phyloP scores from a whole-genome alignment of 352 stramenopile species.

The Pythium insidiosum region DNA sequence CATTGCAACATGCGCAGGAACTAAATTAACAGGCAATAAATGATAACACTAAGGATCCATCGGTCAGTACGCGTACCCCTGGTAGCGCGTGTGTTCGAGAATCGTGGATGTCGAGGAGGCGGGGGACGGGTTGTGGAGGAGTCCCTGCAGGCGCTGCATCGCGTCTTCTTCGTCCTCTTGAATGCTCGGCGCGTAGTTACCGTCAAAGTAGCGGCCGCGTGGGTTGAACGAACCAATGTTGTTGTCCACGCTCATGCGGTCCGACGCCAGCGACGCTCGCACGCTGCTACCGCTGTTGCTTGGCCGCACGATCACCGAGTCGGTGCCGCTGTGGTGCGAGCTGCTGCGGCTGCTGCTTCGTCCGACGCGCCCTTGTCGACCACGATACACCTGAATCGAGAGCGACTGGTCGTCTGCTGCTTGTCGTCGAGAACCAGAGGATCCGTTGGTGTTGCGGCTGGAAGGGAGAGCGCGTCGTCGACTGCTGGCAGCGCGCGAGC shows the following conservation, averaged over 20 bases:
- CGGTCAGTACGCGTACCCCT: constrained; percentile 14
- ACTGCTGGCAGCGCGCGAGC: background rate
- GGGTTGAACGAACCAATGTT: constrained; percentile 68
- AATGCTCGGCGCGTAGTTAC: constrained; percentile 46
- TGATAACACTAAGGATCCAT: background rate
- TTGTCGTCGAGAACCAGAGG: constrained; percentile 11
- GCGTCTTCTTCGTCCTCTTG: constrained; percentile 55
- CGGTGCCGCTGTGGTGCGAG: constrained; percentile 24
- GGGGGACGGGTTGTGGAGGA: constrained; percentile 27
- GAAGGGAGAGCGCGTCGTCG: constrained; percentile 6
- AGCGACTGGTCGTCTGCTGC: constrained; percentile 28
- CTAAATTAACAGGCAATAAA: background rate
- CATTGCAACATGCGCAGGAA: too few relatives aligned
- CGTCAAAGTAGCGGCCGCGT: constrained; percentile 29
- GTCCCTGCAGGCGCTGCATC: constrained; percentile 51
- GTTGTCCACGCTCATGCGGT: constrained; percentile 68
- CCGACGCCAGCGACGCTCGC: constrained; percentile 32
- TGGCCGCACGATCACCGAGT: constrained; percentile 45
- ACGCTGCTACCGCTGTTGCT: constrained; percentile 36
- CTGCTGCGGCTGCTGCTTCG: constrained; percentile 9
- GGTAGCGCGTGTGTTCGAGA: constrained; percentile 12
- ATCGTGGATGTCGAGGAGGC: constrained; percentile 55
- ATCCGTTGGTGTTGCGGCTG: constrained; percentile 1
- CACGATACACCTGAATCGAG: constrained; percentile 69
- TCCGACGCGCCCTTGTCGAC: constrained; percentile 18